Conservation (phyloP, 140 eudicot species). For the Bidens hawaiensis region DNA sequence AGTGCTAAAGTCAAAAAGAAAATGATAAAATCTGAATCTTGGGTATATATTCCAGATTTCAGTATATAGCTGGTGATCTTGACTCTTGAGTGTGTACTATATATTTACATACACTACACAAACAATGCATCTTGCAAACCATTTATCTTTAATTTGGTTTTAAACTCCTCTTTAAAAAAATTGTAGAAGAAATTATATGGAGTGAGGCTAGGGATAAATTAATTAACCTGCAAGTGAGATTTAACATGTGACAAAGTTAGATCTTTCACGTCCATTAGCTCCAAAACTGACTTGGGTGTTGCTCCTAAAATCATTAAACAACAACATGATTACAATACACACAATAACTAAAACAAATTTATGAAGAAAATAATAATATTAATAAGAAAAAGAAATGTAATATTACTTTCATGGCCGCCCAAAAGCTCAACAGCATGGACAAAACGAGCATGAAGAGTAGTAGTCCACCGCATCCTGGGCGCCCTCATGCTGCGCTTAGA, state of each 20-base stretch:
- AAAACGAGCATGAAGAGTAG: constrained; percentile 85
- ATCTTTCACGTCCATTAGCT: constrained; percentile 99
- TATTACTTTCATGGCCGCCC: constrained; percentile 96
- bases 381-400: constrained; percentile 2
- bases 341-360: neutral
- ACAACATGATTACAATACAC: neutral
- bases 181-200: no score
- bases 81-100: constrained; percentile 28
- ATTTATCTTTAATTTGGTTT: constrained; percentile 16
- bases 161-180: neutral
- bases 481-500: constrained; percentile 88
- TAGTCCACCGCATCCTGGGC: constrained; percentile 96
- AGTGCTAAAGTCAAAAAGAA: constrained; percentile 38
- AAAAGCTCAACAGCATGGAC: constrained; percentile 98
- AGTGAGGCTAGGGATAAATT: no score
- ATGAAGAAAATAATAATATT: no score
- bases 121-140: constrained; percentile 22
- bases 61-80: constrained; percentile 16
- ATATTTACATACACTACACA: constrained; percentile 22
- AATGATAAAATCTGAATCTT: constrained; percentile 32
- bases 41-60: constrained; percentile 26
- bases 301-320: constrained; percentile 54
- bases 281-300: constrained; percentile 99
- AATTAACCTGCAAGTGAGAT: constrained; percentile 89
- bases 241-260: constrained; percentile 97